Evolutionary conservation across 2,329 filamentous ascomycete genomes (phyloP).

Genomic region (Trichoderma gracile): DNA sequence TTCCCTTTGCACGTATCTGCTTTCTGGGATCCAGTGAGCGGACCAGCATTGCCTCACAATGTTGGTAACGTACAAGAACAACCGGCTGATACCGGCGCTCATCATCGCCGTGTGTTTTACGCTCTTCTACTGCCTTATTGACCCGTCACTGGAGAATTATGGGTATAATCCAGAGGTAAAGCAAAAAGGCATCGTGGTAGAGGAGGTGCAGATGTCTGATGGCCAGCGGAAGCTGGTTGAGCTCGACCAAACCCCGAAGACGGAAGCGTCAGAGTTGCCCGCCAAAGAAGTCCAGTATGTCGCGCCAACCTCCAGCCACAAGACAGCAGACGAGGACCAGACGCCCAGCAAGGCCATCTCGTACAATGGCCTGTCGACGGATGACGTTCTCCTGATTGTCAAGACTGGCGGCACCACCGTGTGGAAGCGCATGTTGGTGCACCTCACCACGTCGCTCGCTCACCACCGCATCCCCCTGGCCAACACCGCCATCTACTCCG

Average conservation of each 20-base stretch:
- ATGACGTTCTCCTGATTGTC: slow-evolving; percentile 33
- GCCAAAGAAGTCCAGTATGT: slow-evolving; percentile 9
- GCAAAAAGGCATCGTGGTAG: slow-evolving; percentile 12
- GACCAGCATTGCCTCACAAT: slow-evolving; percentile 17
- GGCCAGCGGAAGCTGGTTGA: neutral
- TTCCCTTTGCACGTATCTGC: too few relatives aligned
- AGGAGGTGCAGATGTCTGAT: slow-evolving; percentile 6
- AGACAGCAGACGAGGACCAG: neutral
- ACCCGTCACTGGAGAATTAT: slow-evolving; percentile 28
- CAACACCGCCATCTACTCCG: slow-evolving; percentile 33
- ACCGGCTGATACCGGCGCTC: slow-evolving; percentile 31
- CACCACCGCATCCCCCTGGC: slow-evolving; percentile 24
- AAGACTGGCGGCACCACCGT: slow-evolving; percentile 34
- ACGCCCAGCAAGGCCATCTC: slow-evolving; percentile 8
- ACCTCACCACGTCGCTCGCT: slow-evolving; percentile 30
- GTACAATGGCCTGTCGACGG: slow-evolving; percentile 25
- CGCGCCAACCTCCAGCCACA: slow-evolving; percentile 9
- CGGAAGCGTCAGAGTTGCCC: neutral
- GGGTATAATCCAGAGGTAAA: slow-evolving; percentile 6
- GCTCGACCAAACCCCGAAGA: neutral
- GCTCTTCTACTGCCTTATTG: slow-evolving; percentile 29
- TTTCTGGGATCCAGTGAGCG: neutral
- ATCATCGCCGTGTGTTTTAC: slow-evolving; percentile 31
- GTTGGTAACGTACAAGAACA: slow-evolving; percentile 32
- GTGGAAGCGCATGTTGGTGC: slow-evolving; percentile 33